Conservation (phyloP, 1,284 basidiomycete species). For the Apiotrichum veenhuisii region DNA sequence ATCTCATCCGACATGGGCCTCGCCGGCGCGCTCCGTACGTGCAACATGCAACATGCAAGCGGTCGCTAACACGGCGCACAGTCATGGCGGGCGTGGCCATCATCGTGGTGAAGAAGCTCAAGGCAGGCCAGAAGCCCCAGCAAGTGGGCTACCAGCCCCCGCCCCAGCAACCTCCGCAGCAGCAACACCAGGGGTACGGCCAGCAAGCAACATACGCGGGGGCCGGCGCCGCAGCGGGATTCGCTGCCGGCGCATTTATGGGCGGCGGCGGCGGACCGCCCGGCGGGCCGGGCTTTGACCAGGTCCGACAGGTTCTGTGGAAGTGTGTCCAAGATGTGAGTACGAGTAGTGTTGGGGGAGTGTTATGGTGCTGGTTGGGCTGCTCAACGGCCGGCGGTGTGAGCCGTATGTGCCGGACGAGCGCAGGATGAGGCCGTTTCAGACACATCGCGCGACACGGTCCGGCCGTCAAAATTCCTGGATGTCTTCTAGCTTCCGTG, state of each 20-base stretch:
- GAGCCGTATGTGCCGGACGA: no score
- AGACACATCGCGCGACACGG: no score
- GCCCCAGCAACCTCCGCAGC: slow-evolving; percentile 7
- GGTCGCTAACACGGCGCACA: background rate
- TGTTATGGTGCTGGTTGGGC: no score
- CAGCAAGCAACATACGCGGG: background rate
- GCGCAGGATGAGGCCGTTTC: no score
- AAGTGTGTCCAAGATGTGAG: slow-evolving; percentile 50
- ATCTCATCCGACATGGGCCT: background rate
- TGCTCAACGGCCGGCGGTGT: no score
- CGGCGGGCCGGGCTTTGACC: slow-evolving; percentile 2
- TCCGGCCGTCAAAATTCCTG: no score
- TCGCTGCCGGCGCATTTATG: background rate
- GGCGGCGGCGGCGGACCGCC: background rate
- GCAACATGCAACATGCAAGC: background rate
- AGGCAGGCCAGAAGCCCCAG: slow-evolving; percentile 5
- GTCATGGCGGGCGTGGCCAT: slow-evolving; percentile 10
- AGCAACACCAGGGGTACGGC: background rate
- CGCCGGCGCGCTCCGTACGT: background rate
- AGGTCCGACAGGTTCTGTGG: slow-evolving; percentile 24
- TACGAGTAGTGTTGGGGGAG: no score
- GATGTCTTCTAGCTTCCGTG: no score
- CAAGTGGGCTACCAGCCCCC: slow-evolving; percentile 8
- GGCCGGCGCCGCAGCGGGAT: background rate
- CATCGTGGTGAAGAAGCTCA: slow-evolving; percentile 12